These are phyloP conservation scores for Clonostachys rosea DNA, from an alignment of 2,329 filamentous ascomycete genomes.

Conservation along the genomic window DNA sequence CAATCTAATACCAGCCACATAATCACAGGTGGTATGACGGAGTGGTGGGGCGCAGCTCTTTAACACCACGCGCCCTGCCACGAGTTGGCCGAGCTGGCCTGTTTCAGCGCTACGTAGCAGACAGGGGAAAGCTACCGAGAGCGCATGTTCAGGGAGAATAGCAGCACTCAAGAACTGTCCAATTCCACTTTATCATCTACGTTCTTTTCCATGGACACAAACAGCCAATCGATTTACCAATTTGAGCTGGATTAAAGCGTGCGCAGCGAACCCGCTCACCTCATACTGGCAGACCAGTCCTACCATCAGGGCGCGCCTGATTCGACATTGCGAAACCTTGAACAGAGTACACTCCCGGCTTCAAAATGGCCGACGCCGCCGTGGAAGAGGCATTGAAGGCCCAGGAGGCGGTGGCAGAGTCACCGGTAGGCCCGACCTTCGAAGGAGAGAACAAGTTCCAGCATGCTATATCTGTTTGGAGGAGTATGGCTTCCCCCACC, in stretches of 20 bases:
- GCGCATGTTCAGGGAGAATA: too few relatives aligned
- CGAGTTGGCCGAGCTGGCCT: too few relatives aligned
- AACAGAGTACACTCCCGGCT: constrained; percentile 4
- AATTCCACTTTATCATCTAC: too few relatives aligned
- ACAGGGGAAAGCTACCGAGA: background rate
- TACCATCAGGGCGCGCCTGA: too few relatives aligned
- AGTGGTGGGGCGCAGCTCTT: constrained; percentile 1
- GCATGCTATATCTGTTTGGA: constrained; percentile 91
- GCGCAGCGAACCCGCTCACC: too few relatives aligned
- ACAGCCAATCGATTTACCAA: too few relatives aligned
- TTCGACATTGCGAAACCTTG: background rate
- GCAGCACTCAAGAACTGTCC: too few relatives aligned
- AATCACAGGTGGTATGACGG: background rate
- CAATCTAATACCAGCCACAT: background rate
- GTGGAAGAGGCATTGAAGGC: constrained; percentile 20
- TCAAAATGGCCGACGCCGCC: constrained; percentile 22
- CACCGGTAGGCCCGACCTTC: constrained; percentile 14
- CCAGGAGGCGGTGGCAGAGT: constrained; percentile 17
- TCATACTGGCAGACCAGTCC: too few relatives aligned
- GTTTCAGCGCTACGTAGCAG: background rate
- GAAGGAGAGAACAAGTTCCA: constrained; percentile 90
- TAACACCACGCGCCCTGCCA: background rate
- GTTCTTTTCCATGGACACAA: too few relatives aligned
- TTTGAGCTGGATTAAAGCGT: too few relatives aligned
- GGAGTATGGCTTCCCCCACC: constrained; percentile 53